Evolutionary conservation across 2,329 filamentous ascomycete genomes (phyloP).

Genomic region (Exophiala oligosperma): DNA sequence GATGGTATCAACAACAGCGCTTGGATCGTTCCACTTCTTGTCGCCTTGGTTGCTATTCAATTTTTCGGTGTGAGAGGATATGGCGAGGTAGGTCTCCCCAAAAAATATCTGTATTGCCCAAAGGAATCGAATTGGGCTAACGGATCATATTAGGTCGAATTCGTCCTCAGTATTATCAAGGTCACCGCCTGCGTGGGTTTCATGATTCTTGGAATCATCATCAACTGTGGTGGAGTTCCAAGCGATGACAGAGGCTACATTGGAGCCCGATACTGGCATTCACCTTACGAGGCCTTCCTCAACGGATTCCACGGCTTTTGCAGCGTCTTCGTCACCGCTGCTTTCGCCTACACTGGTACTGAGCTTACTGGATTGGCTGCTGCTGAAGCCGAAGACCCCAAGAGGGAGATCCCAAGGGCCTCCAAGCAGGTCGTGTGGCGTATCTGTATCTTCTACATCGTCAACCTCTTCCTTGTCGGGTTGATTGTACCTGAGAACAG

Average conservation of each 20-base stretch:
- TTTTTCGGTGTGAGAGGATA: constrained; percentile 58
- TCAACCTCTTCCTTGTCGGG: constrained; percentile 77
- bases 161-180: constrained; percentile 59
- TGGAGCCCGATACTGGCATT: constrained; percentile 32
- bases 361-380: constrained; percentile 63
- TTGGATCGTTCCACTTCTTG: constrained; percentile 31
- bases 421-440: constrained; percentile 94
- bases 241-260: constrained; percentile 26
- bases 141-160: constrained; percentile 48
- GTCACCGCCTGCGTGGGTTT: constrained; percentile 61
- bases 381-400: constrained; percentile 59
- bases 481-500: constrained; percentile 65
- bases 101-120: neutral
- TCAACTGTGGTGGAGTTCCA: constrained; percentile 71
- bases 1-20: constrained; percentile 33
- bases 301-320: constrained; percentile 68
- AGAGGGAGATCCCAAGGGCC: constrained; percentile 76
- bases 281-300: constrained; percentile 68
- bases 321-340: constrained; percentile 63
- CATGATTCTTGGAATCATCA: constrained; percentile 78
- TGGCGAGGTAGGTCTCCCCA: constrained; percentile 26
- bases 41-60: constrained; percentile 23
- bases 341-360: constrained; percentile 63
- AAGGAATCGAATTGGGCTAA: neutral
- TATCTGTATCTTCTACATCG: constrained; percentile 85